Evolutionary conservation across 192 early-diverging fungal genomes (phyloP).

Genomic region (Coemansia sp.): DNA sequence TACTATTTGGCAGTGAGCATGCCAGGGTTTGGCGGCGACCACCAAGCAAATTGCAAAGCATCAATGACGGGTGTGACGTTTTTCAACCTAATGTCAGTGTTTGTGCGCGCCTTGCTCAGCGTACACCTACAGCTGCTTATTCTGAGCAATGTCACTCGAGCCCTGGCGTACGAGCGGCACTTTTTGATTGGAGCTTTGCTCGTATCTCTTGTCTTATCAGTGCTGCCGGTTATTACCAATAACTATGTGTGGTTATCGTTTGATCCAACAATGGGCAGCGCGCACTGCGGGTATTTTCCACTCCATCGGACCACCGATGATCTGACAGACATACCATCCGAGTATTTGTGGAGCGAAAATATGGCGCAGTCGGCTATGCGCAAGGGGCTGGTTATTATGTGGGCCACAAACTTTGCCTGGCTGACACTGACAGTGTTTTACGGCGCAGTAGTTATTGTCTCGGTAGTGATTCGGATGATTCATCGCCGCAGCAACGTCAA

Average conservation of each 20-base stretch:
- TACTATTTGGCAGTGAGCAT: conserved; percentile 36
- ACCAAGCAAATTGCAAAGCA: conserved; percentile 43
- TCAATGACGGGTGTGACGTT: conserved; percentile 45
- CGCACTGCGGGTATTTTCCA: conserved; percentile 45
- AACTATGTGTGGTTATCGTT: conserved; percentile 44
- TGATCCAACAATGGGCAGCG: conserved; percentile 40
- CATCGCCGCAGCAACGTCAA: conserved; percentile 28
- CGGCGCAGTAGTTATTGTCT: conserved; percentile 40
- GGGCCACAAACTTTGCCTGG: conserved; percentile 50
- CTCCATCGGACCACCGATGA: conserved; percentile 26
- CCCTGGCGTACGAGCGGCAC: conserved; percentile 38
- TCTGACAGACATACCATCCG: neutral
- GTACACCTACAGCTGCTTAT: conserved; percentile 49
- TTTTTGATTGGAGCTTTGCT: conserved; percentile 26
- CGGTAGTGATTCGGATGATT: conserved; percentile 40
- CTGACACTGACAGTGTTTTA: conserved; percentile 48
- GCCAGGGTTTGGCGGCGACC: conserved; percentile 34
- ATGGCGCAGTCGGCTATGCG: conserved; percentile 31
- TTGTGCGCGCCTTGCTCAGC: conserved; percentile 44
- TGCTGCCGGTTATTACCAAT: conserved; percentile 34
- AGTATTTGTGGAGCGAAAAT: conserved; percentile 19
- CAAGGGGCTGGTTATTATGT: conserved; percentile 46
- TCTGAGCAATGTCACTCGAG: conserved; percentile 28
- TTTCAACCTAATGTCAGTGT: conserved; percentile 47
- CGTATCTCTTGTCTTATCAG: conserved; percentile 26